phyloP scores from a whole-genome alignment of 225 moss, liverwort and hornwort species.

The Bryum argenteum region DNA sequence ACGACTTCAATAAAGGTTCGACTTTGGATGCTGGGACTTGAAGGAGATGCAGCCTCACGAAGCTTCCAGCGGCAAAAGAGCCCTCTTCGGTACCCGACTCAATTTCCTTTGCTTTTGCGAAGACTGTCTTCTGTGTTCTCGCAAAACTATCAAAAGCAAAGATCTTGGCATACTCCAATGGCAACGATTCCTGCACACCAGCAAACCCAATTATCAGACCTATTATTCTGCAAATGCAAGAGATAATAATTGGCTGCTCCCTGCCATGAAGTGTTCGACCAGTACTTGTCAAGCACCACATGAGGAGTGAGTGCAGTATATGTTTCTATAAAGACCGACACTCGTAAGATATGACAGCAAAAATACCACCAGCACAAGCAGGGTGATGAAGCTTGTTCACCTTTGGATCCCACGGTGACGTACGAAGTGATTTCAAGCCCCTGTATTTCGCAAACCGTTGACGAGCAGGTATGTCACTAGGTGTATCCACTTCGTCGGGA shows the following conservation, averaged over 20 bases:
- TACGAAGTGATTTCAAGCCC: slow-evolving; percentile 93
- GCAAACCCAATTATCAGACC: slow-evolving; percentile 13
- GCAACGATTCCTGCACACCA: slow-evolving; percentile 78
- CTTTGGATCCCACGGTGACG: slow-evolving; percentile 97
- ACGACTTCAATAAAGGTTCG: slow-evolving; percentile 51
- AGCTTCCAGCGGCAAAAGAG: slow-evolving; percentile 58
- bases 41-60: slow-evolving; percentile 77
- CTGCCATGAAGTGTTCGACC: not conserved
- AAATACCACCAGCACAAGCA: not conserved
- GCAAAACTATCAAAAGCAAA: slow-evolving; percentile 90
- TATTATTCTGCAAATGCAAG: not conserved
- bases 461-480: slow-evolving; percentile 72
- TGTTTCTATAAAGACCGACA: not conserved
- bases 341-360: not conserved
- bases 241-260: not conserved
- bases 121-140: slow-evolving; percentile 80
- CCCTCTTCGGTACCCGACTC: slow-evolving; percentile 61
- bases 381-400: slow-evolving; percentile 31
- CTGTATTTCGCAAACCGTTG: slow-evolving; percentile 93
- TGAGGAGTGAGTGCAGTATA: slow-evolving; percentile 7
- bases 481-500: slow-evolving; percentile 97
- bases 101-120: slow-evolving; percentile 59
- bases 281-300: slow-evolving; percentile 9
- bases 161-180: slow-evolving; percentile 85
- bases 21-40: slow-evolving; percentile 63